These are phyloP conservation scores for Geotrichum ghanense DNA, from an alignment of 805 yeast species.

Conservation along the genomic window DNA sequence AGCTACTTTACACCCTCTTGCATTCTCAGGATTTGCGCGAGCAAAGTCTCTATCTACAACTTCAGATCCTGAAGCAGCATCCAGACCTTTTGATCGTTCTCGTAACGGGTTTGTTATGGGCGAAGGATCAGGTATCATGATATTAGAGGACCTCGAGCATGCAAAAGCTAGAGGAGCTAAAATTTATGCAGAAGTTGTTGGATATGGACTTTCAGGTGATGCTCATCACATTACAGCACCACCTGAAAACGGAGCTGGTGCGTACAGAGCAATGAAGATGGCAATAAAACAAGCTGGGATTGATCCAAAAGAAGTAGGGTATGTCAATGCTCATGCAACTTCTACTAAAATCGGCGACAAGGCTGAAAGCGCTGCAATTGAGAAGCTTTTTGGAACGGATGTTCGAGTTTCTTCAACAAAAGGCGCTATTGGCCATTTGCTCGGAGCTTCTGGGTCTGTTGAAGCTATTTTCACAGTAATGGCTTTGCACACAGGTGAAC, in stretches of 20 bases:
- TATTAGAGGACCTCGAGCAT: conserved; percentile 68
- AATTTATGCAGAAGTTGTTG: conserved; percentile 71
- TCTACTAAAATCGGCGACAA: conserved; percentile 82
- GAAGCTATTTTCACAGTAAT: conserved; percentile 74
- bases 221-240: conserved; percentile 94
- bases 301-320: conserved; percentile 43
- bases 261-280: conserved; percentile 66
- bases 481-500: conserved; percentile 41
- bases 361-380: conserved; percentile 74
- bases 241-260: conserved; percentile 70
- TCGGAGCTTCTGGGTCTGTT: conserved; percentile 95
- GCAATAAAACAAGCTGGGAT: conserved; percentile 48
- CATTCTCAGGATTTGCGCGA: conserved; percentile 83
- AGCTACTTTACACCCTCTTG: conserved; percentile 72
- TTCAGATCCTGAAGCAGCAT: conserved; percentile 52
- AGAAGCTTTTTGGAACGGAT: conserved; percentile 19
- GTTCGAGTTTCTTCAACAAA: conserved; percentile 64
- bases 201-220: conserved; percentile 89
- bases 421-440: conserved; percentile 84
- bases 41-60: conserved; percentile 71
- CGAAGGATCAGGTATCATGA: conserved; percentile 81
- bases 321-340: conserved; percentile 95
- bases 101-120: conserved; percentile 86
- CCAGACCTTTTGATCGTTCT: conserved; percentile 74
- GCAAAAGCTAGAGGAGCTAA: conserved; percentile 48